These are phyloP conservation scores for Pontederia paniculata DNA, from an alignment of 176 grass and related monocot genomes.

Conservation along the genomic window DNA sequence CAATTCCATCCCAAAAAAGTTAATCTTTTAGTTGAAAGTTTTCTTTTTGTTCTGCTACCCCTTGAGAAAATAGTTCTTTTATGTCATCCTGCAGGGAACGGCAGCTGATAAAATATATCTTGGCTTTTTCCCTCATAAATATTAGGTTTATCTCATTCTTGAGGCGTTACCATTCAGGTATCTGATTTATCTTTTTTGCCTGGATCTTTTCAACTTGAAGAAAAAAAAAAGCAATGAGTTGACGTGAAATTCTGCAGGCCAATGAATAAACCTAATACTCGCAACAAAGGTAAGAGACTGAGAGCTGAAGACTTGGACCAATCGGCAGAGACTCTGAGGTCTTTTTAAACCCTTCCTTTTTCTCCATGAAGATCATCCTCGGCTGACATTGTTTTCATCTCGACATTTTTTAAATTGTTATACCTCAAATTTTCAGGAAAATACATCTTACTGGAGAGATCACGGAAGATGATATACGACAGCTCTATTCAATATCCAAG, in stretches of 20 bases:
- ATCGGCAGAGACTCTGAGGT: conserved; percentile 60
- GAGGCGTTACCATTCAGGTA: too few relatives aligned
- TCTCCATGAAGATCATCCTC: background rate
- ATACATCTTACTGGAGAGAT: conserved; percentile 63
- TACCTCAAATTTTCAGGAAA: conserved; percentile 35
- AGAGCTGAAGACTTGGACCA: conserved; percentile 43
- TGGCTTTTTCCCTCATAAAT: too few relatives aligned
- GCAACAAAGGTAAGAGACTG: conserved; percentile 78
- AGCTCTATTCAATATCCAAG: conserved; percentile 62
- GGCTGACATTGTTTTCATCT: conserved; percentile 14
- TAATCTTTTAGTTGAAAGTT: too few relatives aligned
- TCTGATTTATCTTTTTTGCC: too few relatives aligned
- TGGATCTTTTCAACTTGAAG: too few relatives aligned
- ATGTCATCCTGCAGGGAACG: too few relatives aligned
- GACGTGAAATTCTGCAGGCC: background rate
- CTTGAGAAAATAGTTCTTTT: too few relatives aligned
- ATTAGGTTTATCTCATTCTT: too few relatives aligned
- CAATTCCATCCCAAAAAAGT: too few relatives aligned
- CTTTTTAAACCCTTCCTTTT: conserved; percentile 16
- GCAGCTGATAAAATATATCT: too few relatives aligned
- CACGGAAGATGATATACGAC: conserved; percentile 42
- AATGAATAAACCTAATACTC: conserved; percentile 87
- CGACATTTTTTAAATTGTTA: background rate
- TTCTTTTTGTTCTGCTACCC: too few relatives aligned
- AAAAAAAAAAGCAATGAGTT: background rate